Evolutionary conservation across 371 early-diverging fungal genomes (phyloP).

Genomic region (Umbelopsis sp.): DNA sequence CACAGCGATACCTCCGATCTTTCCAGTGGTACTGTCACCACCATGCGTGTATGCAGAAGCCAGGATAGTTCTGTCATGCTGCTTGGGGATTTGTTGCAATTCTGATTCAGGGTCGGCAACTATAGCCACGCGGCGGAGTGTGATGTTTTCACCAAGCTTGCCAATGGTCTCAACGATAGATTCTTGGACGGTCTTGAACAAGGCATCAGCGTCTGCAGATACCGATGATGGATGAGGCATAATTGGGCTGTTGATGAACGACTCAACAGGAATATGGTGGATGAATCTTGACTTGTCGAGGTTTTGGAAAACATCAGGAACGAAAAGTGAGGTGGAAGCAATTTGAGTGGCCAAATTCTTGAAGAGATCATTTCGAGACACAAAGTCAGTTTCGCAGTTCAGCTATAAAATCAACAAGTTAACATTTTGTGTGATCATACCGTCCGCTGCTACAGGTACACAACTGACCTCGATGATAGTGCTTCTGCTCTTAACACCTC

Average conservation of each 20-base stretch:
- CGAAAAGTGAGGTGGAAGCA: conserved; percentile 65
- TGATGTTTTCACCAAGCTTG: conserved; percentile 88
- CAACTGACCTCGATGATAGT: conserved; percentile 68
- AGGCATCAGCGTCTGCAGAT: conserved; percentile 23
- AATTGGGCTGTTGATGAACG: conserved; percentile 54
- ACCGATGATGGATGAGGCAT: conserved; percentile 57
- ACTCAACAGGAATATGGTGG: conserved; percentile 44
- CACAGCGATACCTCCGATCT: conserved; percentile 75
- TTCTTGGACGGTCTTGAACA: conserved; percentile 62
- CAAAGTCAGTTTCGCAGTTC: conserved; percentile 96
- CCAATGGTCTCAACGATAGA: conserved; percentile 75
- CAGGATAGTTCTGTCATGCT: conserved; percentile 21
- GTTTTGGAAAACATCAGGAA: conserved; percentile 38
- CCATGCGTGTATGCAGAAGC: conserved; percentile 76
- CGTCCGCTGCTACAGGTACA: neutral
- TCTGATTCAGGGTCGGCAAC: conserved; percentile 40
- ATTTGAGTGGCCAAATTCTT: conserved; percentile 73
- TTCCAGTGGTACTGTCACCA: conserved; percentile 62
- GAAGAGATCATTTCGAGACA: conserved; percentile 84
- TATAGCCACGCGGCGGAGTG: conserved; percentile 72
- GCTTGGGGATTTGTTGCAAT: conserved; percentile 11
- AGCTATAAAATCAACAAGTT: conserved; percentile 45
- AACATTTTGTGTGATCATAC: neutral
- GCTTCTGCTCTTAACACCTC: conserved; percentile 46
- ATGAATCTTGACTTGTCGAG: conserved; percentile 31